Base-by-base conservation (phyloP, 208 protist genomes). In the Spongospora subterranea region DNA sequence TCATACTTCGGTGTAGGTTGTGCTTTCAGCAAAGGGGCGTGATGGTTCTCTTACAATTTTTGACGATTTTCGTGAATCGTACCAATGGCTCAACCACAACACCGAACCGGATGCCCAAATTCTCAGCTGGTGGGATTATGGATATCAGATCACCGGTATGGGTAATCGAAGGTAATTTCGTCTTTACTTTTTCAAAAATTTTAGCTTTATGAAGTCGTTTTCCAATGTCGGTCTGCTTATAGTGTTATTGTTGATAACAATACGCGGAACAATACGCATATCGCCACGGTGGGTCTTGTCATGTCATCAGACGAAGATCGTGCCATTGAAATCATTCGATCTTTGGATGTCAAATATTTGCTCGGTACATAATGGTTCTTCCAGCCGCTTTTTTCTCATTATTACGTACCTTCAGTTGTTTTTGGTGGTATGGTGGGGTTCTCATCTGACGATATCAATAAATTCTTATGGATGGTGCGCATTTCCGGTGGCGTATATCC, bases 201-300 rank as follows among this genome's bases (percentile, higher is more conserved):
- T 17, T 65, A 65, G 54, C 54, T 17, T 29, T 65, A 29, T 65
- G 17, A n/a, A n/a, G n/a, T n/a, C n/a, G 71, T 82, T 43, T 82
- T 20, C n/a, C 35, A 13, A 35, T 82, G 13, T 6, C 71, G 6
- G 71, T 13, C 35, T 17, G 35, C n/a, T 35, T 65, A 29, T 96
- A 13, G 95, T 0, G 88, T 96, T 38, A 95, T 99, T 41, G 98
- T 98, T 32, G 98, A 99, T 94, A 98, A 98, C 93, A 99, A 99
- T 96, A 99, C 98, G 0, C 99, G 98, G 97, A 99, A 99, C 93
- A 98, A 98, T 94, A 97, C 96, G 88, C 98, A 99, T 95, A 99
- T 99, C 93, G 98, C 97, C 41, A 97, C 95, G 54, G 97, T 99
- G 82, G 98, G 98, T 46, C 92, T 95, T 90, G 94, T 96, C n/a